Percentiles rank a stretch among this genome's conserved stretches.
Evolutionary conservation across 148 eudicot species (phyloP).

Genomic region (Cornus florida): DNA sequence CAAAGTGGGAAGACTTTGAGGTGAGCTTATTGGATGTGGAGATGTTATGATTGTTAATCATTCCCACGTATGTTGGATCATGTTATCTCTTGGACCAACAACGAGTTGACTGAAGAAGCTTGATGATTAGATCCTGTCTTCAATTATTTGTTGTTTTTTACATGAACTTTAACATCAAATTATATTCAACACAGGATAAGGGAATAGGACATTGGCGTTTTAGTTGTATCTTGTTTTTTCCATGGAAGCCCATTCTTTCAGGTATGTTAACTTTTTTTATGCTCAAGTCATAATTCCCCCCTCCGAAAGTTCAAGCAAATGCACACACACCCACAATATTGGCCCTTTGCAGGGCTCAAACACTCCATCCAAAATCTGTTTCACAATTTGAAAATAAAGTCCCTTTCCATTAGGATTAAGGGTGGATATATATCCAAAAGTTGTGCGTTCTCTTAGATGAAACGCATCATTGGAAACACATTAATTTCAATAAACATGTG

Average conservation of each 20-base stretch:
- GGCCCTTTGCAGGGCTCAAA: too few relatives aligned
- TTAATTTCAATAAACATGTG: too few relatives aligned
- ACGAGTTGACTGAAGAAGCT: not conserved
- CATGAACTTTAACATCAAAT: not conserved
- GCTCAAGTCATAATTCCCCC: not conserved
- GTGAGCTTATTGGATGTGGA: slow-evolving; percentile 27
- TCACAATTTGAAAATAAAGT: too few relatives aligned
- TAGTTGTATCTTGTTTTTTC: slow-evolving; percentile 82
- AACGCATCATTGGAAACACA: not conserved
- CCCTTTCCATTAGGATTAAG: too few relatives aligned
- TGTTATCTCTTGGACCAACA: not conserved
- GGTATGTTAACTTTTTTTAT: slow-evolving; percentile 42
- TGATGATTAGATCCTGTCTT: not conserved
- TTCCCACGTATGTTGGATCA: not conserved
- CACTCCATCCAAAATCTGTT: too few relatives aligned
- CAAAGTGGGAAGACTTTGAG: slow-evolving; percentile 93
- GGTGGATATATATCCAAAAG: not conserved
- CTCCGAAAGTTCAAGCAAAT: too few relatives aligned
- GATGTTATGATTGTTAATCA: not conserved
- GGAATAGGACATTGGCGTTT: slow-evolving; percentile 97
- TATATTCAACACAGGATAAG: slow-evolving; percentile 58
- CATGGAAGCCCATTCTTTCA: slow-evolving; percentile 98
- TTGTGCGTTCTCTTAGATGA: not conserved
- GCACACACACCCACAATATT: too few relatives aligned
- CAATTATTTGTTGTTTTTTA: not conserved